Percentiles rank a stretch among this genome's conserved stretches.
phyloP scores from a whole-genome alignment of 352 stramenopile genomes.

The Phytopythium helicoides region DNA sequence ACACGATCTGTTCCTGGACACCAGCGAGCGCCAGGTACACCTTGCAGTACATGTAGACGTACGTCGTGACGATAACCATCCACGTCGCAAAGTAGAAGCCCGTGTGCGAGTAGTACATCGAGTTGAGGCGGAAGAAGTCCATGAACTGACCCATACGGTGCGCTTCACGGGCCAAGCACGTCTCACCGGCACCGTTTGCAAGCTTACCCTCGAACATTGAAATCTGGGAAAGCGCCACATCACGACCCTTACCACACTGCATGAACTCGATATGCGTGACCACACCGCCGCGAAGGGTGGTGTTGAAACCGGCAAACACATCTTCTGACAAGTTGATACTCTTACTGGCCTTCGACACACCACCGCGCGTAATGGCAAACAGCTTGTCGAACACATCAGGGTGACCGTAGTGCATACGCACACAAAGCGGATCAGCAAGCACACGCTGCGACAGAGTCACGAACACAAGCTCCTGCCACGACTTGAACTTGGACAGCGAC shows the following conservation, averaged over 20 bases:
- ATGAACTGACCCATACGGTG: slow-evolving; percentile 82
- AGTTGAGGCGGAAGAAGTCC: slow-evolving; percentile 82
- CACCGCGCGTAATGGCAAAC: slow-evolving; percentile 63
- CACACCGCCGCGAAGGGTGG: slow-evolving; percentile 59
- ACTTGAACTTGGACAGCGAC: slow-evolving; percentile 80
- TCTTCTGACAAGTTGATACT: slow-evolving; percentile 83
- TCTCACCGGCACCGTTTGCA: slow-evolving; percentile 74
- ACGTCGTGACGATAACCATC: slow-evolving; percentile 83
- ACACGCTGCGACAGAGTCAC: slow-evolving; percentile 79
- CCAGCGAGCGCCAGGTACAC: slow-evolving; percentile 69
- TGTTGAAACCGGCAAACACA: slow-evolving; percentile 79
- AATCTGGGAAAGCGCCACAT: slow-evolving; percentile 79
- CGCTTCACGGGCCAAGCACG: slow-evolving; percentile 60
- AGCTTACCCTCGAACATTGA: slow-evolving; percentile 83
- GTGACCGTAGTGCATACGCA: slow-evolving; percentile 83
- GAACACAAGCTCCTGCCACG: slow-evolving; percentile 78
- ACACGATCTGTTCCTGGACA: slow-evolving; percentile 66
- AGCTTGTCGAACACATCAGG: slow-evolving; percentile 82
- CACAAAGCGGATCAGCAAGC: slow-evolving; percentile 66
- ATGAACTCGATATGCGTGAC: slow-evolving; percentile 79
- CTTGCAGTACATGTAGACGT: slow-evolving; percentile 85
- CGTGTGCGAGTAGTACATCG: slow-evolving; percentile 85
- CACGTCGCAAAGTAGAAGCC: slow-evolving; percentile 82
- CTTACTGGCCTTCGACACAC: slow-evolving; percentile 77
- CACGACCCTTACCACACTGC: slow-evolving; percentile 78